Percentiles rank a stretch among this genome's conserved stretches.
phyloP scores from a whole-genome alignment of 805 yeast genomes.

The Zygosaccharomyces bailii region DNA sequence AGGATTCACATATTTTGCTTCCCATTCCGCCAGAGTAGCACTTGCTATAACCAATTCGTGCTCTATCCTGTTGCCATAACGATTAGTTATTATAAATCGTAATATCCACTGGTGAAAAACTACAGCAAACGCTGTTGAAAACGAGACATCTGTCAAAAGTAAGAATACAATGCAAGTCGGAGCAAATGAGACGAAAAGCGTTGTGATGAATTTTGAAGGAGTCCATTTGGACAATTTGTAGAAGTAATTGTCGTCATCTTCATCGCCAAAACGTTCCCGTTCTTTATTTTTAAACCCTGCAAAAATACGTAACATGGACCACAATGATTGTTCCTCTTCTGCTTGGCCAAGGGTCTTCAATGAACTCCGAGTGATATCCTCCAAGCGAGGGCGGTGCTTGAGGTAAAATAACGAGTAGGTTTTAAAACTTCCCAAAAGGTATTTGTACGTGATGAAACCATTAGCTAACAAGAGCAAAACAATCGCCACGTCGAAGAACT shows the following conservation, averaged over 20 bases:
- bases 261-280: constrained; percentile 6
- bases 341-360: constrained; percentile 20
- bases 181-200: constrained; percentile 51
- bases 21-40: constrained; percentile 61
- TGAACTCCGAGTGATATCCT: constrained; percentile 22
- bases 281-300: constrained; percentile 9
- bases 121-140: constrained; percentile 38
- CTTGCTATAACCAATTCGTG: constrained; percentile 60
- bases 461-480: constrained; percentile 17
- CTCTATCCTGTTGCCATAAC: constrained; percentile 46
- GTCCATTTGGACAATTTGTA: constrained; percentile 66
- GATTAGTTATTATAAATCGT: constrained; percentile 40
- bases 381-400: constrained; percentile 16
- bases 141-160: constrained; percentile 37
- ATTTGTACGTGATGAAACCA: constrained; percentile 17
- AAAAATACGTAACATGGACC: constrained; percentile 24
- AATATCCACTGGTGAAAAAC: constrained; percentile 39
- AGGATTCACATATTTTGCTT: constrained; percentile 60
- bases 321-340: constrained; percentile 25
- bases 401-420: constrained; percentile 26
- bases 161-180: constrained; percentile 53
- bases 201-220: constrained; percentile 56
- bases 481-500: constrained; percentile 11
- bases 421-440: constrained; percentile 21
- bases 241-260: constrained; percentile 34